Conservation (phyloP, 768 basidiomycete genomes). For the Sarcodon aspratus region DNA sequence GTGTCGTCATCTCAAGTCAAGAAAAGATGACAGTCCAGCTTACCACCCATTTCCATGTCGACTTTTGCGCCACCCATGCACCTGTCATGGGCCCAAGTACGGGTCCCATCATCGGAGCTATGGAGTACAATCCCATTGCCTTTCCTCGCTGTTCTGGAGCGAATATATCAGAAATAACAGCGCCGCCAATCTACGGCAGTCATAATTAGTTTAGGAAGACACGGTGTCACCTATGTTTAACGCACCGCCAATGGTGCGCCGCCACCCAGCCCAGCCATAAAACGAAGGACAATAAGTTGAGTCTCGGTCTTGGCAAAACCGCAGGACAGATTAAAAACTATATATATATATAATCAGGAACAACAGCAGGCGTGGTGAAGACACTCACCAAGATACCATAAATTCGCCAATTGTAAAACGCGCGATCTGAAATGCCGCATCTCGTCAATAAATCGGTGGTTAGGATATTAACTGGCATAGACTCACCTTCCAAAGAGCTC, state of each 20-base stretch:
- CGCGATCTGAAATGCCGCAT: constrained; percentile 11
- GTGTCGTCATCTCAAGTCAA: not conserved
- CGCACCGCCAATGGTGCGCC: constrained; percentile 50
- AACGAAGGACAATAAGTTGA: constrained; percentile 56
- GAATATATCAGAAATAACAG: constrained; percentile 57
- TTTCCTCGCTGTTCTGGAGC: constrained; percentile 48
- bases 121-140: constrained; percentile 52
- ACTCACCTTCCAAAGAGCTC: constrained; percentile 56
- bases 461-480: no score
- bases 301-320: constrained; percentile 48
- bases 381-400: constrained; percentile 48
- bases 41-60: constrained; percentile 70
- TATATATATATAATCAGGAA: not conserved
- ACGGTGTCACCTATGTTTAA: not conserved
- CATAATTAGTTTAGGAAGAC: not conserved
- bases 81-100: constrained; percentile 55
- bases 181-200: constrained; percentile 37
- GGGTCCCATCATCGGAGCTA: constrained; percentile 58
- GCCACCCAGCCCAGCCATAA: constrained; percentile 62
- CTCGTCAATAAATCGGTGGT: no score
- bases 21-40: constrained; percentile 9
- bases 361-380: not conserved
- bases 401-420: constrained; percentile 52
- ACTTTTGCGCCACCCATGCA: constrained; percentile 51
- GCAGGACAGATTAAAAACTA: constrained; percentile 46